Conservation (phyloP, 1,284 basidiomycete species). For the Heterobasidion irregulare region DNA sequence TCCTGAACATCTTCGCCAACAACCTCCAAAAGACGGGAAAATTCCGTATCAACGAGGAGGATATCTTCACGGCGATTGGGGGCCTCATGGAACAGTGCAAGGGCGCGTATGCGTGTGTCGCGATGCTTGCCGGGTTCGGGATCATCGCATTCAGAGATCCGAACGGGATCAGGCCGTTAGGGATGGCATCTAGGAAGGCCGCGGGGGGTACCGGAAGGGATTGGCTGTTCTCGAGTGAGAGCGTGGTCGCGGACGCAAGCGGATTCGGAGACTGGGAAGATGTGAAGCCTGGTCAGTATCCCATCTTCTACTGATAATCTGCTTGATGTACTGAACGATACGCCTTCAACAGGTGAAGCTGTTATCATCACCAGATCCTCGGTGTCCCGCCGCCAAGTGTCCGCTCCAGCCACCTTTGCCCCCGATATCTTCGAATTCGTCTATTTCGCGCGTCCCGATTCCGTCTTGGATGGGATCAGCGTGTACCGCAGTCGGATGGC, state of each 20-base stretch:
- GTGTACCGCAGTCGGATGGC: conserved; percentile 98
- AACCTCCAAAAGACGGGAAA: conserved; percentile 98
- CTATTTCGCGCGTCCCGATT: conserved; percentile 98
- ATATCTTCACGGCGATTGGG: conserved; percentile 93
- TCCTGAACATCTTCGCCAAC: conserved; percentile 97
- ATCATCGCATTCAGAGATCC: conserved; percentile 98
- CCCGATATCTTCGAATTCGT: conserved; percentile 99
- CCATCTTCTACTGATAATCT: neutral
- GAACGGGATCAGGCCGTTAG: conserved; percentile 95
- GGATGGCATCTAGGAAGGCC: conserved; percentile 66
- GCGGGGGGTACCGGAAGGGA: conserved; percentile 44
- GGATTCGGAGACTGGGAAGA: conserved; percentile 93
- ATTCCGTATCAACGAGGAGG: conserved; percentile 99
- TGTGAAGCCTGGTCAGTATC: conserved; percentile 71
- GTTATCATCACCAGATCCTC: conserved; percentile 86
- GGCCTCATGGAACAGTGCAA: conserved; percentile 84
- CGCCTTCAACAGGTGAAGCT: conserved; percentile 64
- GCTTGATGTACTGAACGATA: neutral
- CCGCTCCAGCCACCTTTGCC: conserved; percentile 67
- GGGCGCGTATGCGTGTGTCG: conserved; percentile 95
- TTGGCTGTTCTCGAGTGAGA: conserved; percentile 93
- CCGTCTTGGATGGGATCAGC: conserved; percentile 94
- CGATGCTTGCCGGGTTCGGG: conserved; percentile 98
- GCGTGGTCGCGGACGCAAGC: conserved; percentile 90
- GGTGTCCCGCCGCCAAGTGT: conserved; percentile 69